Conservation (phyloP, 768 basidiomycete species). For the Tulasnella sp. region DNA sequence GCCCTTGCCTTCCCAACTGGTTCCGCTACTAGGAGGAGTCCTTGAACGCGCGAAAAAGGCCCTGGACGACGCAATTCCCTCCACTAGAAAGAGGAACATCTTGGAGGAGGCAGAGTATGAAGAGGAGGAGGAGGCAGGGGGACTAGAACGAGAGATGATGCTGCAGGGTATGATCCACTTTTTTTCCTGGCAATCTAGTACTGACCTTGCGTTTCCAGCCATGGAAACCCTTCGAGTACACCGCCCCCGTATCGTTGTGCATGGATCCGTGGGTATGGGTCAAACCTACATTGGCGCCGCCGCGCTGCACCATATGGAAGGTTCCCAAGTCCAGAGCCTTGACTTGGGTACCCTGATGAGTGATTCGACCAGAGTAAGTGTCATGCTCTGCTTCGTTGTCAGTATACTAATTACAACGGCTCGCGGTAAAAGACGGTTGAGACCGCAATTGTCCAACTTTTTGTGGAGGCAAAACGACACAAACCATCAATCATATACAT, state of each 20-base stretch:
- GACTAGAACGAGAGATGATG: conserved; percentile 76
- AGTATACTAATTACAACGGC: conserved; percentile 8
- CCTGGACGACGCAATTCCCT: conserved; percentile 64
- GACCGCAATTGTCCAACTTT: conserved; percentile 86
- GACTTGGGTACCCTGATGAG: conserved; percentile 81
- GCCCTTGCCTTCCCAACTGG: conserved; percentile 73
- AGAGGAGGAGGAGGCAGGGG: conserved; percentile 62
- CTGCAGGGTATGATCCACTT: conserved; percentile 52
- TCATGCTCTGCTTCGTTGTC: background rate
- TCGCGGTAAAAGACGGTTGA: conserved; percentile 56
- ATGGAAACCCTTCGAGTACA: conserved; percentile 87
- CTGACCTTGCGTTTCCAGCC: conserved; percentile 34
- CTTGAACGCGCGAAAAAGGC: conserved; percentile 60
- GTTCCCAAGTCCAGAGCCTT: conserved; percentile 87
- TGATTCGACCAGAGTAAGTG: conserved; percentile 72
- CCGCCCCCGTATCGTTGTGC: conserved; percentile 73
- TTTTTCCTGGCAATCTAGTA: background rate
- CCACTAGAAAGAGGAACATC: conserved; percentile 67
- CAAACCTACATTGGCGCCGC: conserved; percentile 85
- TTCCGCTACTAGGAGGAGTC: conserved; percentile 55
- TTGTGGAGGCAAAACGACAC: conserved; percentile 92
- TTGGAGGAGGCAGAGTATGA: conserved; percentile 95
- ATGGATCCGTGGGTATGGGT: conserved; percentile 79
- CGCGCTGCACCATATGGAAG: conserved; percentile 85
- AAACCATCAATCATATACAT: conserved; percentile 95